Percentiles rank a stretch among this genome's conserved stretches.
These are phyloP conservation scores for Fusarium sp. DNA, from an alignment of 2,329 filamentous ascomycete species.

Conservation along the genomic window DNA sequence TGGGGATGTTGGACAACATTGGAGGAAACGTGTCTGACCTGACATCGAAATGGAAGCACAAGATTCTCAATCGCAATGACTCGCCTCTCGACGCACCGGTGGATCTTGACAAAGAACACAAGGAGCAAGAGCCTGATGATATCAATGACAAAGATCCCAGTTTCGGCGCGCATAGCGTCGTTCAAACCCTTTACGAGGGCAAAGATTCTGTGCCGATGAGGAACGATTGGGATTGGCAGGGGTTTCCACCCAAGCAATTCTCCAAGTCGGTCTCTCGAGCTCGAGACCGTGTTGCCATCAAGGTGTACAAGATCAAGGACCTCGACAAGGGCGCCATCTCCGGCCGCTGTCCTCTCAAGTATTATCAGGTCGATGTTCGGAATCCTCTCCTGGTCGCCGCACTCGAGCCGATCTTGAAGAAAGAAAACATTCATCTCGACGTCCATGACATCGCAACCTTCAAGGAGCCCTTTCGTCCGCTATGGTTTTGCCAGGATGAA, in stretches of 20 bases:
- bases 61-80: conserved; percentile 38
- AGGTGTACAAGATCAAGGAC: conserved; percentile 58
- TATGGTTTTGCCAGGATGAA: conserved; percentile 57
- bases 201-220: conserved; percentile 30
- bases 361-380: conserved; percentile 54
- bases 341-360: conserved; percentile 52
- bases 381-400: conserved; percentile 54
- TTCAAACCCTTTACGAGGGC: conserved; percentile 55
- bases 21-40: conserved; percentile 42
- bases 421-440: conserved; percentile 53
- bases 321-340: conserved; percentile 51
- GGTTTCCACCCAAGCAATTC: conserved; percentile 54
- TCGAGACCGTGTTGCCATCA: conserved; percentile 55
- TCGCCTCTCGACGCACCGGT: conserved; percentile 30
- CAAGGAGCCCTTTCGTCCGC: conserved; percentile 51
- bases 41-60: conserved; percentile 48
- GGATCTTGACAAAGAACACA: conserved; percentile 29
- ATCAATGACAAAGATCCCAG: conserved; percentile 37
- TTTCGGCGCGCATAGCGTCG: conserved; percentile 44
- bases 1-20: conserved; percentile 24
- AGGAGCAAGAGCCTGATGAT: conserved; percentile 19
- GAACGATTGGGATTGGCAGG: conserved; percentile 50
- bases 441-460: conserved; percentile 50
- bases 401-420: conserved; percentile 55
- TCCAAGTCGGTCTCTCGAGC: conserved; percentile 50